These are phyloP conservation scores for Candida verbasci DNA, from an alignment of 805 yeast genomes.

Conservation along the genomic window DNA sequence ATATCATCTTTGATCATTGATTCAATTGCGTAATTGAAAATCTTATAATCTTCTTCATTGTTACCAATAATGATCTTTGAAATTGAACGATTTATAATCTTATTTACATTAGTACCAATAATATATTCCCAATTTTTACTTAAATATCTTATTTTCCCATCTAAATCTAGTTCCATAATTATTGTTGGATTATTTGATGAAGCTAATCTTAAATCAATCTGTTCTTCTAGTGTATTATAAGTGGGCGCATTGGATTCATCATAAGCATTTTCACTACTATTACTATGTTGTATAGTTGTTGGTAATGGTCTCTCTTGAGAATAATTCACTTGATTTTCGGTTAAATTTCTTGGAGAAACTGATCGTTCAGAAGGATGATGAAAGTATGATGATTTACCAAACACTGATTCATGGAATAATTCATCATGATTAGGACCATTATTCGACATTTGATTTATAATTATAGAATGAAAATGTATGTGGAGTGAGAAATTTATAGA, in stretches of 20 bases:
- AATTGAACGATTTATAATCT: conserved; percentile 55
- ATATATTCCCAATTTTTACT: conserved; percentile 75
- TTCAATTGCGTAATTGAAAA: conserved; percentile 65
- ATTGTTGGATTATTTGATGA: conserved; percentile 69
- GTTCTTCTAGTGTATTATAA: conserved; percentile 24
- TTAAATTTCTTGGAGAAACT: conserved; percentile 3
- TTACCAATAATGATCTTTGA: conserved; percentile 62
- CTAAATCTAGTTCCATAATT: conserved; percentile 79
- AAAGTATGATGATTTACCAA: background rate
- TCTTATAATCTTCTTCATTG: conserved; percentile 54
- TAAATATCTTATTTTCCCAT: conserved; percentile 71
- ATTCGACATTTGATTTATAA: background rate
- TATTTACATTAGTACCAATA: conserved; percentile 60
- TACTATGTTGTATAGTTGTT: background rate
- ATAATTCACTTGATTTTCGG: background rate
- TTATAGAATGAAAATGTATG: background rate
- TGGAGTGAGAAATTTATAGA: background rate
- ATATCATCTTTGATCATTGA: conserved; percentile 71
- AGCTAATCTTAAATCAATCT: conserved; percentile 56
- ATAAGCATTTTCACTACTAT: background rate
- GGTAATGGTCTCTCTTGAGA: conserved; percentile 1
- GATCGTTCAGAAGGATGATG: conserved; percentile 4
- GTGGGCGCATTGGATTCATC: background rate
- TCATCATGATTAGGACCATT: background rate
- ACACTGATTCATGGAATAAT: conserved; percentile 6